Evolutionary conservation across 805 yeast species (phyloP).

Genomic region (Phaffomyces thermotolerans): DNA sequence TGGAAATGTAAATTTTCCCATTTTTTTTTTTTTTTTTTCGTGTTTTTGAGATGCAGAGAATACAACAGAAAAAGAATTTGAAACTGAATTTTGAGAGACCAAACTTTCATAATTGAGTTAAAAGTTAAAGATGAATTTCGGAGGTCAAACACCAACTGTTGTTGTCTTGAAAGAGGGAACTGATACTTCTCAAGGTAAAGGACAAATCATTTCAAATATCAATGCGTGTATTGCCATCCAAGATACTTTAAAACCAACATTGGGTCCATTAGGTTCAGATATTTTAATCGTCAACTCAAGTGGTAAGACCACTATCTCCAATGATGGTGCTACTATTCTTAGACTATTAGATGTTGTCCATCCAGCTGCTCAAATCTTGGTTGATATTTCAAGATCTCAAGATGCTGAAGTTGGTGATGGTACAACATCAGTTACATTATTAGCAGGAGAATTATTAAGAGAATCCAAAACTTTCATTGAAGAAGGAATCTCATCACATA

Average conservation of each 20-base stretch:
- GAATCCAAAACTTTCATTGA: conserved; percentile 88
- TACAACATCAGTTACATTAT: conserved; percentile 88
- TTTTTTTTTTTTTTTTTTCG: background rate
- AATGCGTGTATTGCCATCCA: conserved; percentile 97
- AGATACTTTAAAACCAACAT: conserved; percentile 88
- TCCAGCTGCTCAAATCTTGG: conserved; percentile 96
- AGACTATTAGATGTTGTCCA: conserved; percentile 91
- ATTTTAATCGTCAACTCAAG: conserved; percentile 77
- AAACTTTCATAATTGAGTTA: background rate
- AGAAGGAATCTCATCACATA: conserved; percentile 91
- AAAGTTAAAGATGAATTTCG: conserved; percentile 60
- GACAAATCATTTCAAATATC: conserved; percentile 90
- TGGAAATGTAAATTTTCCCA: background rate
- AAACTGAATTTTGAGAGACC: background rate
- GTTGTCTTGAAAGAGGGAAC: conserved; percentile 98
- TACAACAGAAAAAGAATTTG: background rate
- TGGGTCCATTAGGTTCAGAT: conserved; percentile 97
- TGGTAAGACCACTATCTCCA: conserved; percentile 90
- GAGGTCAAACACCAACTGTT: conserved; percentile 94
- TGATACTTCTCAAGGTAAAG: conserved; percentile 92
- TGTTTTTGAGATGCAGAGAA: background rate
- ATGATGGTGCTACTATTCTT: conserved; percentile 96
- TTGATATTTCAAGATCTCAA: conserved; percentile 90
- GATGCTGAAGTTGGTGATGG: conserved; percentile 99
- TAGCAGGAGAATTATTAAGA: conserved; percentile 91